Evolutionary conservation across 352 stramenopile species (phyloP).

Genomic region (Pythium guiyangense): DNA sequence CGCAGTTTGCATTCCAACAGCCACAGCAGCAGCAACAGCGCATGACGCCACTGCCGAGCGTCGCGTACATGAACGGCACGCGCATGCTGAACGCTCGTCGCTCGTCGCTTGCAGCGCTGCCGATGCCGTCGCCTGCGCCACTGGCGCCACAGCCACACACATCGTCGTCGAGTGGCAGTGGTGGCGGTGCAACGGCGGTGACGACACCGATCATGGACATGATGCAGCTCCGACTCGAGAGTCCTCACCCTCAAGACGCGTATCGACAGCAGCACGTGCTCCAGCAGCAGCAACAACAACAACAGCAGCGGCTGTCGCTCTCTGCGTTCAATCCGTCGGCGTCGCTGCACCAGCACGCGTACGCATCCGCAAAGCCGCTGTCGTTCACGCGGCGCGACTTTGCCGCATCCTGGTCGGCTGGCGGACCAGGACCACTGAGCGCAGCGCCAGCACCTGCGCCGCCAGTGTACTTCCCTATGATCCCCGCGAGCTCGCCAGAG

Average conservation of each 20-base stretch:
- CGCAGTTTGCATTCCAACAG: constrained; percentile 12
- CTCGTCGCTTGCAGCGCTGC: constrained; percentile 46
- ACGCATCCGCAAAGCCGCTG: constrained; percentile 37
- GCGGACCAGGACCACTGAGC: background rate
- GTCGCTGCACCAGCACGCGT: constrained; percentile 44
- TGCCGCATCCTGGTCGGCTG: too few species aligned
- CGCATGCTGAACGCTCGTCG: constrained; percentile 32
- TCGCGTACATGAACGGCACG: constrained; percentile 19
- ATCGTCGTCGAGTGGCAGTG: background rate
- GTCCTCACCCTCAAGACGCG: constrained; percentile 19
- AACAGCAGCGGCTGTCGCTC: constrained; percentile 9
- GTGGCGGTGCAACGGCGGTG: constrained; percentile 16
- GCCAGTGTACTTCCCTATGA: constrained; percentile 24
- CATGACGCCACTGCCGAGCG: constrained; percentile 32
- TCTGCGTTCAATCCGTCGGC: constrained; percentile 8
- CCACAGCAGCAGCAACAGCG: constrained; percentile 18
- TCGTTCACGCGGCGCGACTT: constrained; percentile 28
- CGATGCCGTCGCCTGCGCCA: constrained; percentile 32
- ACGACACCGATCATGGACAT: constrained; percentile 68
- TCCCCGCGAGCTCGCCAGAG: constrained; percentile 17
- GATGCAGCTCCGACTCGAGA: constrained; percentile 68
- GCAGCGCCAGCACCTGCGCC: background rate
- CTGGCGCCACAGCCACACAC: constrained; percentile 7
- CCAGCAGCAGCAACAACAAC: constrained; percentile 2
- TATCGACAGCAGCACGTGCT: constrained; percentile 8